Conservation (phyloP, 116 monocot genomes). For the Trichopus zeylanicus region DNA sequence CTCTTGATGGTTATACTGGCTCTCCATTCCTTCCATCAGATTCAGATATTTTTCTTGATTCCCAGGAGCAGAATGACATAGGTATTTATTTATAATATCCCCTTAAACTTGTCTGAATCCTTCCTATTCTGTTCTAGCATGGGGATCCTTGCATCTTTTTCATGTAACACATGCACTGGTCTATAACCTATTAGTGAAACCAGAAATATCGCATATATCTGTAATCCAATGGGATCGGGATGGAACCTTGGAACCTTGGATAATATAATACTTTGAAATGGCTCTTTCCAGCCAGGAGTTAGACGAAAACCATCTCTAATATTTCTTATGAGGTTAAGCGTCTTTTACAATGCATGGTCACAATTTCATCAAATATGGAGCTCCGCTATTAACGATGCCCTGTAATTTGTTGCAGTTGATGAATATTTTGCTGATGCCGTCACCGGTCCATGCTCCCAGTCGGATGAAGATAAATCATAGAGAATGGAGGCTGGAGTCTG, state of each 20-base stretch:
- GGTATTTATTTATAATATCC: slow-evolving; percentile 27
- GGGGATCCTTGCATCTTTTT: too few species aligned
- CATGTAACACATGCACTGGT: too few species aligned
- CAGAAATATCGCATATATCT: too few species aligned
- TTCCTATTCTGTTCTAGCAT: too few species aligned
- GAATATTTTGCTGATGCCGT: slow-evolving; percentile 73
- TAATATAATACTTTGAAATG: too few species aligned
- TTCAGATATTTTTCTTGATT: slow-evolving; percentile 78
- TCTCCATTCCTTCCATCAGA: slow-evolving; percentile 79
- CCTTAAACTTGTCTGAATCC: too few species aligned
- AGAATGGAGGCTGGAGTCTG: neutral
- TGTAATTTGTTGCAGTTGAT: slow-evolving; percentile 52
- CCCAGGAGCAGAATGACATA: slow-evolving; percentile 77
- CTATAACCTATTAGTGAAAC: too few species aligned
- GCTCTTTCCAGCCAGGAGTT: too few species aligned
- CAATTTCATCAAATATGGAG: neutral
- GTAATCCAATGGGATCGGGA: too few species aligned
- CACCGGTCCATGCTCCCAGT: slow-evolving; percentile 41
- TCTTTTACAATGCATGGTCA: neutral
- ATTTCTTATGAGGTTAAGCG: too few species aligned
- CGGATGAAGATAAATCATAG: slow-evolving; percentile 75
- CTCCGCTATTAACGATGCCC: neutral
- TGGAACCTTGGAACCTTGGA: too few species aligned
- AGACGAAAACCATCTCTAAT: too few species aligned
- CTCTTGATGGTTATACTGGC: slow-evolving; percentile 62